A percentile compares a stretch with the other conserved stretches of the same genome.
Evolutionary conservation across 495 filamentous ascomycete genomes (phyloP).

Genomic region (Xylaria palmicola): DNA sequence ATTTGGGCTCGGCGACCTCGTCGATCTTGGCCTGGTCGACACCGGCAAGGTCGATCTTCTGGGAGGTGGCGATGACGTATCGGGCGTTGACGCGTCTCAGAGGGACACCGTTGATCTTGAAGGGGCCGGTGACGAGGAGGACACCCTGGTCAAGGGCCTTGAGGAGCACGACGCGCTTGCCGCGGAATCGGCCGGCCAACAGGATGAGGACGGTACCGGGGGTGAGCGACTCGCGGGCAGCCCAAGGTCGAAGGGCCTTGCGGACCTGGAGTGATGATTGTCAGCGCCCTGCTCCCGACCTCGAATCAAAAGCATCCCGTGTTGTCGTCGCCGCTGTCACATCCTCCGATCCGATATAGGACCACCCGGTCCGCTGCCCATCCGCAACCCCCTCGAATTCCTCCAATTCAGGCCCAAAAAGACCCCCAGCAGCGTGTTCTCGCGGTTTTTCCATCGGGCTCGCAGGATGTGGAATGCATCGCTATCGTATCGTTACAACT

Average conservation of each 20-base stretch:
- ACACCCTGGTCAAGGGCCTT: slow-evolving; percentile 95
- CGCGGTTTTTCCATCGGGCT: neutral
- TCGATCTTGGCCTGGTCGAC: slow-evolving; percentile 80
- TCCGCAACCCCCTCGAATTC: neutral
- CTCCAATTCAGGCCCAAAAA: neutral
- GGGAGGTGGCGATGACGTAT: slow-evolving; percentile 98
- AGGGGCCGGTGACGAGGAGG: slow-evolving; percentile 97
- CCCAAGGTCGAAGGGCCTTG: slow-evolving; percentile 85
- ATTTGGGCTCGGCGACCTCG: slow-evolving; percentile 78
- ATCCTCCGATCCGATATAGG: slow-evolving; percentile 16
- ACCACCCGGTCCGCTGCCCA: neutral
- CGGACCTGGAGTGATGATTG: slow-evolving; percentile 65
- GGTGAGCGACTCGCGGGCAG: slow-evolving; percentile 79
- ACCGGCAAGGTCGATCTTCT: slow-evolving; percentile 80
- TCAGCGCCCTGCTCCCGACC: slow-evolving; percentile 18
- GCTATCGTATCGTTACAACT: slow-evolving; percentile 38
- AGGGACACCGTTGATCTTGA: slow-evolving; percentile 99
- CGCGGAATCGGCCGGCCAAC: slow-evolving; percentile 98
- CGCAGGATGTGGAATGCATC: neutral
- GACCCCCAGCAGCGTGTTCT: neutral
- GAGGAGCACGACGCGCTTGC: slow-evolving; percentile 98
- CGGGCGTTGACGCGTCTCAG: slow-evolving; percentile 96
- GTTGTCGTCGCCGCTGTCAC: neutral
- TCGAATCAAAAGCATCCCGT: neutral
- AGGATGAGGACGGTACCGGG: slow-evolving; percentile 97